Evolutionary conservation across 495 filamentous ascomycete genomes (phyloP).

Genomic region (Aspergillus bertholletiae): DNA sequence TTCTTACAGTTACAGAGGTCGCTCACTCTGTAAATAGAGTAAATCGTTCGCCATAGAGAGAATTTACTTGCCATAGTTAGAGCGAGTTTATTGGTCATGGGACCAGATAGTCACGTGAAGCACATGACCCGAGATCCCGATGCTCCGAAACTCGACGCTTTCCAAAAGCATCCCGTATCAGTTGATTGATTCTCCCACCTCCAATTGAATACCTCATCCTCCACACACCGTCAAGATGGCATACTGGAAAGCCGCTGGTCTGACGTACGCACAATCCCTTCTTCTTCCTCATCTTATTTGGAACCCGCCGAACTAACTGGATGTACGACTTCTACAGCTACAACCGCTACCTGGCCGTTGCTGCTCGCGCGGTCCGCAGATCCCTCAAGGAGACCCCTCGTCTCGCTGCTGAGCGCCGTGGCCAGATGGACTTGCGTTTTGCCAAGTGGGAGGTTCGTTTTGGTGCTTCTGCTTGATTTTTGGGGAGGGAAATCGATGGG

Average conservation of each 20-base stretch:
- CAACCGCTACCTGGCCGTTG: conserved; percentile 55
- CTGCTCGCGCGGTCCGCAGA: conserved; percentile 62
- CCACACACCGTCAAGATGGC: conserved; percentile 71
- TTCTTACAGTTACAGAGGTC: too few relatives aligned
- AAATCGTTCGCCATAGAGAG: too few relatives aligned
- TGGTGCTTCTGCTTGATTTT: neutral
- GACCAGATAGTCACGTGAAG: neutral
- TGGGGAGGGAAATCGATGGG: conserved; percentile 15
- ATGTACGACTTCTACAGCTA: conserved; percentile 41
- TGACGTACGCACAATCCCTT: conserved; percentile 66
- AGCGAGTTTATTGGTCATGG: too few relatives aligned
- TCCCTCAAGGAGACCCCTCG: conserved; percentile 93
- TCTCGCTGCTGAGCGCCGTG: conserved; percentile 81
- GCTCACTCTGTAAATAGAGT: too few relatives aligned
- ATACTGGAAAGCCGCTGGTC: conserved; percentile 96
- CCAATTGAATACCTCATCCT: conserved; percentile 24
- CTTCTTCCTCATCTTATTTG: neutral
- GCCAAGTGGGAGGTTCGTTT: conserved; percentile 92
- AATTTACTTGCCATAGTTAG: too few relatives aligned
- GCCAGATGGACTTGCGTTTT: conserved; percentile 85
- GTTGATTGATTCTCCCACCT: conserved; percentile 27
- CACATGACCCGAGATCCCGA: conserved; percentile 40
- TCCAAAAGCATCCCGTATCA: conserved; percentile 31
- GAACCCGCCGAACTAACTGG: conserved; percentile 7
- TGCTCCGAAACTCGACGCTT: conserved; percentile 37